Percentiles rank a stretch among this genome's conserved stretches.
Conservation (phyloP, 176 grass and related monocot genomes). For the Poa pratensis region DNA sequence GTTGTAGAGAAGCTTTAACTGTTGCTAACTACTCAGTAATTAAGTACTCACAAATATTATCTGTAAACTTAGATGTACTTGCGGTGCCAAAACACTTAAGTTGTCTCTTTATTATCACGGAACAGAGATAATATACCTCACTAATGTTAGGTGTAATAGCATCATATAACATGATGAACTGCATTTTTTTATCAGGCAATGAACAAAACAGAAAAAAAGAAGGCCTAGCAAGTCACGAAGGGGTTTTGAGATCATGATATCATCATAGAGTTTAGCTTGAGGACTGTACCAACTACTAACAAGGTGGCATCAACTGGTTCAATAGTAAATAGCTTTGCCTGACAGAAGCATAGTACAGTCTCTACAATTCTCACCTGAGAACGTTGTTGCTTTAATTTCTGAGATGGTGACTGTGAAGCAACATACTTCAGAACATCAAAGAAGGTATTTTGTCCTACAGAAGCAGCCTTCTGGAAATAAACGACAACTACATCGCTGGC, state of each 20-base stretch:
- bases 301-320: background rate
- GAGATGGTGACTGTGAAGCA: conserved; percentile 68
- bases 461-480: conserved; percentile 81
- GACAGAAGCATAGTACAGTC: background rate
- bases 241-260: conserved; percentile 25
- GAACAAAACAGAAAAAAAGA: background rate
- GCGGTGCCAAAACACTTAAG: background rate
- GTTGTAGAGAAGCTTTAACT: background rate
- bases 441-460: conserved; percentile 70
- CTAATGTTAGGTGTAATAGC: background rate
- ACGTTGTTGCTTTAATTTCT: conserved; percentile 59
- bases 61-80: background rate
- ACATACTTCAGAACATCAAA: conserved; percentile 93
- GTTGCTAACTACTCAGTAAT: background rate
- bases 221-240: background rate
- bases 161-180: background rate
- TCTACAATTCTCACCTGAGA: conserved; percentile 54
- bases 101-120: too few relatives aligned
- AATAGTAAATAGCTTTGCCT: background rate
- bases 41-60: background rate
- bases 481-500: conserved; percentile 65
- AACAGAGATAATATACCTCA: background rate
- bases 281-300: background rate
- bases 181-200: background rate
- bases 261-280: background rate